Evolutionary conservation across 106 monocot genomes (phyloP), one percentile per base, ranked within the genome.

Genomic region (Dendrobium chrysotoxum): DNA sequence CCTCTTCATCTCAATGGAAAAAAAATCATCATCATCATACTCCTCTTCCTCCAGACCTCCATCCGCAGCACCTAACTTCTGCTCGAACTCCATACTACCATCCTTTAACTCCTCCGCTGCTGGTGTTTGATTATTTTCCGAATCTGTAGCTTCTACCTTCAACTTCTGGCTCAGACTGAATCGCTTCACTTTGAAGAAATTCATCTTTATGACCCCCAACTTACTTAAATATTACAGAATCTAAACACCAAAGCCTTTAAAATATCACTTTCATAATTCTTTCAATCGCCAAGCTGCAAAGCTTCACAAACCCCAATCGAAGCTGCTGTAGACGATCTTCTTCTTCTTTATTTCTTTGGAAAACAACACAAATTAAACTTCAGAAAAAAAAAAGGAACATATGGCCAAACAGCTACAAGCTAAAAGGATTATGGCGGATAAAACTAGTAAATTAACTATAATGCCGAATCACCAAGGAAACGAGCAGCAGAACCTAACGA

Each of bases 1-100:
- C 75, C 94, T 84, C 86, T 98, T 94, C 45, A 98, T 92, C 85
- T 98, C 97, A 81, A 89, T 91, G 0, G 94, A 88, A 75, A 98
- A 91, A 84, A 98, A 92, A 78, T 98, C 97, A 21, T 98, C 97
- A 12, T 95, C 89, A 0, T 94, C 91, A 50, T 50, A 13, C 11
- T 50, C 50, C 1, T 91, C 90, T 12, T 84, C 86, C 23, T 82
- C 83, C 35, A 75, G 5, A 42, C 75, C 75, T 15, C 38, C 64
- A 25, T 47, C 79, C 0, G 41, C 79, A 25, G 30, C 64, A 61
- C 44, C 71, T 1, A 16, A 40, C 28, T 86, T 85, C 53, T 82
- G 72, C 11, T n/a, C 17, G 20, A 78, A 20, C 25, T 83, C 86
- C 71, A 72, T 53, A 78, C 39, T 80, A 42, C 74, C 88, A 50